These are phyloP conservation scores for Pyrus hybrid DNA, from an alignment of 331 rosid genomes.

Conservation along the genomic window DNA sequence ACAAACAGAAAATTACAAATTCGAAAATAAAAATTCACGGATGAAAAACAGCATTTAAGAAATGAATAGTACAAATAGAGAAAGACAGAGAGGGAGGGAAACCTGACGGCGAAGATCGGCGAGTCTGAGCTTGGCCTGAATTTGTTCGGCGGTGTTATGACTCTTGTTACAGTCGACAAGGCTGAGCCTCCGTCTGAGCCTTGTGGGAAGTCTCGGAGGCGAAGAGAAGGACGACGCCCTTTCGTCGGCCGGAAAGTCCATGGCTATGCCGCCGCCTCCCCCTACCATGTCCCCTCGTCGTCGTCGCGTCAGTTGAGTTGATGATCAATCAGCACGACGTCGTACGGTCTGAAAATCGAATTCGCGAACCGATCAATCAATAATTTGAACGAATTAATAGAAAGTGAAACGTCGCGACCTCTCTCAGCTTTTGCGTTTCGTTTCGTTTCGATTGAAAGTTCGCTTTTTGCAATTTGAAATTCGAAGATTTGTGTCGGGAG, in stretches of 20 bases:
- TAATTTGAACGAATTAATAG: neutral
- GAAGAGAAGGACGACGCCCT: conserved; percentile 36
- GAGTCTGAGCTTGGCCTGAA: conserved; percentile 75
- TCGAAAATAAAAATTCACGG: neutral
- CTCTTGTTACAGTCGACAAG: conserved; percentile 48
- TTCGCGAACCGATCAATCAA: neutral
- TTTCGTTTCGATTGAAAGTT: neutral
- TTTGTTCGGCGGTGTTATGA: conserved; percentile 69
- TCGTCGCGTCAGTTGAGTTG: neutral
- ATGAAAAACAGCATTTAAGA: neutral
- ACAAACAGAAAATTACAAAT: neutral
- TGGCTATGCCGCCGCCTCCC: conserved; percentile 1
- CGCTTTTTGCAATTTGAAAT: neutral
- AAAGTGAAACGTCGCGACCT: neutral
- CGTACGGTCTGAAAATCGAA: neutral
- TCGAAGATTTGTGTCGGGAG: neutral
- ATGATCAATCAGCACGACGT: neutral
- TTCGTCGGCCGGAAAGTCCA: conserved; percentile 42
- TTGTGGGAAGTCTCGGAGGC: conserved; percentile 55
- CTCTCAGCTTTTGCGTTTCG: neutral
- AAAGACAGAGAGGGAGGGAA: conserved; percentile 1
- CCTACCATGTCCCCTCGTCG: neutral
- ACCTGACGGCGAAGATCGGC: conserved; percentile 98
- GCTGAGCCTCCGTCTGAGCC: conserved; percentile 63
- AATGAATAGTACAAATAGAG: neutral